Base-by-base conservation (phyloP, 768 basidiomycete species). In the Plicaturopsis crispa region DNA sequence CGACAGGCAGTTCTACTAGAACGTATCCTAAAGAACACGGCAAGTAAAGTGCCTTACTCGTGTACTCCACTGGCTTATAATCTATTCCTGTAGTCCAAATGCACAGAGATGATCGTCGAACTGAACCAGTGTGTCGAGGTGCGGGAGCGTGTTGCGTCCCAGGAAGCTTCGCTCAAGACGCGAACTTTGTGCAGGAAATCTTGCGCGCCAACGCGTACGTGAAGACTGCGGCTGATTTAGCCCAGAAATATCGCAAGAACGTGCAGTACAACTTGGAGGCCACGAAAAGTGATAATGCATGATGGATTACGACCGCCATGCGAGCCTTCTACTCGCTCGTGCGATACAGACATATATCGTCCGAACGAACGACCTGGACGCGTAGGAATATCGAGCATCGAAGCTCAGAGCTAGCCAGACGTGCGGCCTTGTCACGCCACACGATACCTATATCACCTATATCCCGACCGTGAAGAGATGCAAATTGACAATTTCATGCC, bases 191-290 rank as follows among this genome's bases (percentile, higher is more conserved):
- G 8, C 18, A 91, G 85, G 85, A 90, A 59, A 83, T 91, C 50
- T 60, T 86, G 30, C 72, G 75, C 12, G 87, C 86, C 5, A 88
- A 91, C 44, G 69, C 75, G 0, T 76, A 78, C 22, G 78, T 91
- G 31, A 80, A 82, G 52, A 80, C 77, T 26, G 84, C 91, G 0
- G 82, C 92, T 3, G 81, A 90, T 54, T 67, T 97, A 13, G 75
- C 85, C 23, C 78, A 78, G 26, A 91, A 90, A 56, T 96, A 97
- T 58, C 72, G 84, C 46, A 81, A 89, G 62, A 97, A 97, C 61
- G 91, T 92, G 37, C 81, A 85, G 55, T 94, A 91, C 56, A 94
- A 93, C 55, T 57, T 96, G 41, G 83, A 87, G 50, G 82, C 83
- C 32, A 84, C 78, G 34, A 73, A 66, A 45, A 66, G 59, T 22